Conservation (phyloP, 1,284 basidiomycete genomes). For the Marasmius oreades region DNA sequence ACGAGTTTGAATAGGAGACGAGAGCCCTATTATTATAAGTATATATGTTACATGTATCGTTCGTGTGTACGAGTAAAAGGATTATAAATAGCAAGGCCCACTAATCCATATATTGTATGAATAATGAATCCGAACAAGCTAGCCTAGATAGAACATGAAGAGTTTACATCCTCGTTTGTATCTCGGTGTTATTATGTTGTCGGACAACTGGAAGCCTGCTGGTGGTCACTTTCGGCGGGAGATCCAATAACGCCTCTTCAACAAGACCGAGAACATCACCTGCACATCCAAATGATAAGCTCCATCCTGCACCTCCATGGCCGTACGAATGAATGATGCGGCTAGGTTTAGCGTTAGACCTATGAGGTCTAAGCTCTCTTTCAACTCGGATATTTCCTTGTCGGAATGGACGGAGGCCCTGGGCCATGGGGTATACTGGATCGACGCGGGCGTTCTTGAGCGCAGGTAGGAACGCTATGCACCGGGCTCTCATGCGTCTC, state of each 20-base stretch:
- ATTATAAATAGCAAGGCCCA: too few species aligned
- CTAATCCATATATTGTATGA: too few species aligned
- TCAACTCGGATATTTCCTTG: constrained; percentile 32
- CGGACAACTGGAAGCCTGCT: not conserved
- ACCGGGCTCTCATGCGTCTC: constrained; percentile 30
- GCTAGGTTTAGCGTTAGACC: constrained; percentile 16
- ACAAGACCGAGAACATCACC: constrained; percentile 11
- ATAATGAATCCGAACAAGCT: too few species aligned
- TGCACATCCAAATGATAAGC: constrained; percentile 18
- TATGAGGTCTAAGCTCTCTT: constrained; percentile 22
- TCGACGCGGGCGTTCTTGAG: constrained; percentile 29
- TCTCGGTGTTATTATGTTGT: not conserved
- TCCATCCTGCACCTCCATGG: constrained; percentile 29
- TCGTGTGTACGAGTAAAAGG: too few species aligned
- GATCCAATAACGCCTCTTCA: constrained; percentile 6
- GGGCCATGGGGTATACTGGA: constrained; percentile 26
- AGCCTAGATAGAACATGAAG: too few species aligned
- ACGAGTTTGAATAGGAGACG: too few species aligned
- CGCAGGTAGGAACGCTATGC: constrained; percentile 30
- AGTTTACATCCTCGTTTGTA: too few species aligned
- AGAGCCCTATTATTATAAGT: too few species aligned
- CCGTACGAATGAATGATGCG: constrained; percentile 33
- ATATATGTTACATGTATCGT: too few species aligned
- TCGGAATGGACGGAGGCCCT: constrained; percentile 32
- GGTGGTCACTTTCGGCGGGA: not conserved